These are phyloP conservation scores for Apophysomyces variabilis DNA, from an alignment of 371 early-diverging fungal genomes.

Conservation along the genomic window DNA sequence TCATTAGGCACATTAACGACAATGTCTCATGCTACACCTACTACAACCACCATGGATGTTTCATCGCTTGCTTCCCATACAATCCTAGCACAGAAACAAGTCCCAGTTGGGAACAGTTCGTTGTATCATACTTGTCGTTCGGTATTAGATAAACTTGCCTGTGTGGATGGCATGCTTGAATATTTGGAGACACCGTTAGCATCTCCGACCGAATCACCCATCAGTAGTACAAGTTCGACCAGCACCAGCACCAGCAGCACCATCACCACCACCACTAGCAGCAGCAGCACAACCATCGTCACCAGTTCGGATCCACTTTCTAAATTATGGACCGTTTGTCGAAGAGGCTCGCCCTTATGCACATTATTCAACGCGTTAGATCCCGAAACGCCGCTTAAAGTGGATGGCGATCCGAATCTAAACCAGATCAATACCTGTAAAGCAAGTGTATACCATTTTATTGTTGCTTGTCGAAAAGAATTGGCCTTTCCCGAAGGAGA, in stretches of 20 bases:
- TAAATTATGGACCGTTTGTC: constrained; percentile 86
- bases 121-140: constrained; percentile 70
- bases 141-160: constrained; percentile 60
- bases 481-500: constrained; percentile 76
- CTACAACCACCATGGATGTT: constrained; percentile 25
- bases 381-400: constrained; percentile 60
- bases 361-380: constrained; percentile 80
- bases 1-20: constrained; percentile 34
- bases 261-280: constrained; percentile 4
- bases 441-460: constrained; percentile 79
- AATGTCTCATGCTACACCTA: constrained; percentile 14
- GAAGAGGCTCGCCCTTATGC: constrained; percentile 89
- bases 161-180: constrained; percentile 63
- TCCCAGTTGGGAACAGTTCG: constrained; percentile 43
- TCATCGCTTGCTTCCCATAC: constrained; percentile 26
- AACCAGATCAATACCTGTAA: constrained; percentile 81
- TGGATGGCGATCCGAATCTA: constrained; percentile 64
- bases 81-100: constrained; percentile 20
- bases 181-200: constrained; percentile 47
- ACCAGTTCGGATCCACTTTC: constrained; percentile 77
- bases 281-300: constrained; percentile 36
- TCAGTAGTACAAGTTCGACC: constrained; percentile 9
- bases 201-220: constrained; percentile 17
- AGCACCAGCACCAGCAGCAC: constrained; percentile 36
- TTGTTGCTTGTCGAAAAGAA: constrained; percentile 74